Conservation (phyloP, 1,139 yeast species). For the Candida albicans region DNA sequence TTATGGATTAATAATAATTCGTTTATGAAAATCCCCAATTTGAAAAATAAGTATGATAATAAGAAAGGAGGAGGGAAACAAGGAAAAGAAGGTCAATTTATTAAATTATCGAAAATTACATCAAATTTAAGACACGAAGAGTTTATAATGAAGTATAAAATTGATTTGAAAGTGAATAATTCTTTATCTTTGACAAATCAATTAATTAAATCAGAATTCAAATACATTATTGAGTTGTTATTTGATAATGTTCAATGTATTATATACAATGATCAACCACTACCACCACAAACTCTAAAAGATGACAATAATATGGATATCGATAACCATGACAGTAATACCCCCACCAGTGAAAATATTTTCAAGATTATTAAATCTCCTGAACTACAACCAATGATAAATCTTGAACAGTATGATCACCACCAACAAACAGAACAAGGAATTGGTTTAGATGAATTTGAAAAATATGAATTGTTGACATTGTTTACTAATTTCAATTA, state of each 20-base stretch:
- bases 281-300: too few species aligned
- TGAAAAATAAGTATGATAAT: slow-evolving; percentile 1
- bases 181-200: too few species aligned
- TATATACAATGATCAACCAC: too few species aligned
- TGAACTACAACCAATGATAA: too few species aligned
- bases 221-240: slow-evolving; percentile 9
- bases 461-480: slow-evolving; percentile 8
- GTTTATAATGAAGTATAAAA: background rate
- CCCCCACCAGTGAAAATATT: too few species aligned
- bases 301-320: too few species aligned
- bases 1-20: background rate
- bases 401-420: too few species aligned
- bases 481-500: slow-evolving; percentile 4
- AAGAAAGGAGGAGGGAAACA: background rate
- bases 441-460: slow-evolving; percentile 1
- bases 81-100: background rate
- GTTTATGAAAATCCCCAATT: slow-evolving; percentile 1
- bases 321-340: too few species aligned
- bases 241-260: slow-evolving; percentile 1
- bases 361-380: too few species aligned
- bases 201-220: slow-evolving; percentile 6
- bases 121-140: too few species aligned
- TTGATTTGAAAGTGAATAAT: background rate
- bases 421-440: too few species aligned
- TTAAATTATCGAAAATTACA: too few species aligned